Conservation (phyloP, 139 green algal species). For the Chlamydomonas sp. region DNA sequence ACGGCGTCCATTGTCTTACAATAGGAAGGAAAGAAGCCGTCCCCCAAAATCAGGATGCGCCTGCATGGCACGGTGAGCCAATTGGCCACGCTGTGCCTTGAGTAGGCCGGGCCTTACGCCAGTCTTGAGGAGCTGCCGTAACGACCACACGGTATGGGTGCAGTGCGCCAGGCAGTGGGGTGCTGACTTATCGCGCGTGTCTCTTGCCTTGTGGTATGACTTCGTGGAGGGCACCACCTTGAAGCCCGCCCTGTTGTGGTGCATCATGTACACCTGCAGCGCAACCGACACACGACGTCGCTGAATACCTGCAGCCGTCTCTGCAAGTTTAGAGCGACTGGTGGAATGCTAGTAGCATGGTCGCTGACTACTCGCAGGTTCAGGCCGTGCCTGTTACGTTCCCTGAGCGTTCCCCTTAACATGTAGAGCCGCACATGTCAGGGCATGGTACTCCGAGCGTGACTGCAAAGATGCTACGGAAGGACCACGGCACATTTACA, state of each 20-base stretch:
- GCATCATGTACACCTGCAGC: slow-evolving; percentile 44
- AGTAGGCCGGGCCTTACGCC: no score
- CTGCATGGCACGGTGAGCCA: no score
- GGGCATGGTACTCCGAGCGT: neutral
- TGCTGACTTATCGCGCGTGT: neutral
- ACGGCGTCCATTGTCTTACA: neutral
- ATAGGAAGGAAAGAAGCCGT: neutral
- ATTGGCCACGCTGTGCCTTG: no score
- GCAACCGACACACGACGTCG: neutral
- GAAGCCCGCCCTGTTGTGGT: slow-evolving; percentile 45
- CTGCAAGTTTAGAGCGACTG: neutral
- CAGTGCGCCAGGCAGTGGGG: neutral
- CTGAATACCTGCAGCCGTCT: neutral
- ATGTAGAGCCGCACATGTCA: neutral
- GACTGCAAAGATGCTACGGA: no score
- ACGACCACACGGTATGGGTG: neutral
- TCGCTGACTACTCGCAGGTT: neutral
- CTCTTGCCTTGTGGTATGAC: neutral
- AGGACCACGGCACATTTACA: no score
- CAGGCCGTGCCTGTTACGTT: neutral
- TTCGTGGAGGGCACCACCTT: slow-evolving; percentile 16
- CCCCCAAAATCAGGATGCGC: no score
- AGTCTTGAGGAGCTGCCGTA: no score
- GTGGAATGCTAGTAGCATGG: neutral
- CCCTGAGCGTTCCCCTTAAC: neutral